phyloP scores from a whole-genome alignment of 2,329 filamentous ascomycete genomes.

The Colletotrichum musicola region DNA sequence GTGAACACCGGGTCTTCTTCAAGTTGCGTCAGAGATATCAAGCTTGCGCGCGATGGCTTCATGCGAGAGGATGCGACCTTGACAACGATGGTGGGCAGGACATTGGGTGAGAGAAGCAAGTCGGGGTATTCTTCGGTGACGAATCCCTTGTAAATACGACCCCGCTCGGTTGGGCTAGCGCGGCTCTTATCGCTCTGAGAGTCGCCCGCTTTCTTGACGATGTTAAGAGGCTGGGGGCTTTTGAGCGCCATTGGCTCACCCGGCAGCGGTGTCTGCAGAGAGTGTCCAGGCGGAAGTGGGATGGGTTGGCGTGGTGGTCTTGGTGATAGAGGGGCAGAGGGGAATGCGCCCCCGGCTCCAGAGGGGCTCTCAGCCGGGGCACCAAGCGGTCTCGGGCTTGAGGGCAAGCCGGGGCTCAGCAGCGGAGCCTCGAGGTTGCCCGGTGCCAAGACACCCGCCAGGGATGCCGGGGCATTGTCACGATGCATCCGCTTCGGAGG shows the following conservation, averaged over 20 bases:
- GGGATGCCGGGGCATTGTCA: constrained; percentile 60
- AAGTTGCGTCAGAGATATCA: constrained; percentile 81
- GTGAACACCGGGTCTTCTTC: constrained; percentile 97
- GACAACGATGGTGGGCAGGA: constrained; percentile 85
- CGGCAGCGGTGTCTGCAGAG: constrained; percentile 67
- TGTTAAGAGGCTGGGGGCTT: constrained; percentile 57
- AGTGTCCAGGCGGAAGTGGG: constrained; percentile 77
- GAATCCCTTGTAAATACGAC: constrained; percentile 79
- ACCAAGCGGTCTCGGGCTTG: constrained; percentile 68
- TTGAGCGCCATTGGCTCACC: constrained; percentile 49
- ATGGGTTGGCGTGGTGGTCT: constrained; percentile 80
- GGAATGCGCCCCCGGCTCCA: constrained; percentile 55
- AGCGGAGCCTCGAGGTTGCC: constrained; percentile 55
- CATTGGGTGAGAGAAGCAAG: constrained; percentile 87
- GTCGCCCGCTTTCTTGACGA: constrained; percentile 50
- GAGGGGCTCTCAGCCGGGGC: constrained; percentile 17
- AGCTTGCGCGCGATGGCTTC: constrained; percentile 88
- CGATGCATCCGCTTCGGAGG: constrained; percentile 51
- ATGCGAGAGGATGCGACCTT: constrained; percentile 95
- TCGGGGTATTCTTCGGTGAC: constrained; percentile 89
- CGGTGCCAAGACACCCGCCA: constrained; percentile 64
- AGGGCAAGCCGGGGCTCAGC: constrained; percentile 71
- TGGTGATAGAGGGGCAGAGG: constrained; percentile 74
- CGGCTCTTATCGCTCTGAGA: constrained; percentile 48
- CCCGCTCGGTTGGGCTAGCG: constrained; percentile 58